A percentile compares a stretch with the other conserved stretches of the same genome.
Evolutionary conservation across 768 basidiomycete genomes (phyloP).

Genomic region (Mycena floridula): DNA sequence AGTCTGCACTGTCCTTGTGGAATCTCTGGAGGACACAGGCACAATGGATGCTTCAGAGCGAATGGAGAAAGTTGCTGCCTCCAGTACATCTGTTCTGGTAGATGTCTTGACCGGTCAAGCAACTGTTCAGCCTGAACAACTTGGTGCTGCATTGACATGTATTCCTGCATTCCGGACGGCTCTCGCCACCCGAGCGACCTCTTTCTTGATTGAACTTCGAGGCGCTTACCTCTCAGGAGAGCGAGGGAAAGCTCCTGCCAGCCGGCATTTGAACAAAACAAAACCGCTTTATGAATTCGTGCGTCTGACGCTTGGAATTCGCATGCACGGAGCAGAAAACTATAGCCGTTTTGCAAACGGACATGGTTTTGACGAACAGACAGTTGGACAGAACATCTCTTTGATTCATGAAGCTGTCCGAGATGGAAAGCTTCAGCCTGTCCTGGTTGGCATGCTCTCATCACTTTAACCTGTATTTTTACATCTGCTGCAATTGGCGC

Average conservation of each 20-base stretch:
- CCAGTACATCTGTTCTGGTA: slow-evolving; percentile 55
- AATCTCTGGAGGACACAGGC: slow-evolving; percentile 57
- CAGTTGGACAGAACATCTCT: slow-evolving; percentile 65
- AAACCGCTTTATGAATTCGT: slow-evolving; percentile 74
- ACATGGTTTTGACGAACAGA: slow-evolving; percentile 59
- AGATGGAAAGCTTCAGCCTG: slow-evolving; percentile 43
- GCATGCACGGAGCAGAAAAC: slow-evolving; percentile 65
- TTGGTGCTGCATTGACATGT: slow-evolving; percentile 25
- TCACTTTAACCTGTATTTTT: no score
- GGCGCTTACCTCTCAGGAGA: slow-evolving; percentile 52
- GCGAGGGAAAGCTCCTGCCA: slow-evolving; percentile 62
- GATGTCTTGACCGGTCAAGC: slow-evolving; percentile 47
- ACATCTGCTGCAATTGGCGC: no score
- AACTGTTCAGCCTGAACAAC: slow-evolving; percentile 21
- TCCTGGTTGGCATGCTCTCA: slow-evolving; percentile 35
- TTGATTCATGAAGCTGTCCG: slow-evolving; percentile 70
- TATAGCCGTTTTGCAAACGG: slow-evolving; percentile 41
- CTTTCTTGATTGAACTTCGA: slow-evolving; percentile 42
- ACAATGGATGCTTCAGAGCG: slow-evolving; percentile 66
- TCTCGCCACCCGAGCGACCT: slow-evolving; percentile 42
- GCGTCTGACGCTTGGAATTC: slow-evolving; percentile 61
- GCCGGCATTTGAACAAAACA: slow-evolving; percentile 59
- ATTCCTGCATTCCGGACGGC: slow-evolving; percentile 51
- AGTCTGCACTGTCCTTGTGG: slow-evolving; percentile 37
- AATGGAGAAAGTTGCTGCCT: slow-evolving; percentile 66